Evolutionary conservation across 768 basidiomycete genomes (phyloP), one percentile per base, ranked within the genome.

Genomic region (Collybia sordida): DNA sequence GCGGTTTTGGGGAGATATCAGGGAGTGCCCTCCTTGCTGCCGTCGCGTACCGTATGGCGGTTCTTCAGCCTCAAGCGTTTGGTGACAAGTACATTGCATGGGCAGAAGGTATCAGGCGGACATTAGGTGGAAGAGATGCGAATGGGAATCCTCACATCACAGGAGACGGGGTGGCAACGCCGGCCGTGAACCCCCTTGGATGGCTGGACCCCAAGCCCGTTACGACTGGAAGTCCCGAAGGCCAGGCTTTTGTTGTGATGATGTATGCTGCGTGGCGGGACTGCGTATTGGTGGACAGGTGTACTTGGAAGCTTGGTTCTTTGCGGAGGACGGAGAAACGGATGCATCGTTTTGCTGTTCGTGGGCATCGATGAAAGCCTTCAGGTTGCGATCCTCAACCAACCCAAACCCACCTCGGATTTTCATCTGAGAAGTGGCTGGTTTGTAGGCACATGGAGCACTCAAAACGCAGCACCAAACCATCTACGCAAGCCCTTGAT

Each of bases 1-100:
- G 66, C 47, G 72, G 72, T 6, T 79, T 74, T 41, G 75, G 73
- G 4, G 77, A 79, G 48, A 69, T 73, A 2, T 69, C 74, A 1
- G 77, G 77, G 15, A 71, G 68, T 47, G 64, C 67, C 12, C 55
- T 77, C 41, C 50, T 79, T 11, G 73, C 77, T 0, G 61, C 66
- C 2, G 64, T 66, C 6, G 67, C 63, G 0, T 79, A 76, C 52
- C 68, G 73, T 8, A 72, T 74, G 69, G 71, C 67, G 1, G 64
- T 70, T 3, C 62, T 73, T 14, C 63, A 62, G 24, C 69, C 70
- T 5, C 21, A 57, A 4, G 31, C 57, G 6, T 73, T 69, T 51
- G 64, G 59, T 2, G 19, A 49, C 17, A 53, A 47, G 7, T 72
- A 76, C 48, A 45, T 73, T 25, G 25, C 49, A 0, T 74, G 71